These are phyloP conservation scores for Penstemon eatonii DNA, from an alignment of 257 asterid species.

Conservation along the genomic window DNA sequence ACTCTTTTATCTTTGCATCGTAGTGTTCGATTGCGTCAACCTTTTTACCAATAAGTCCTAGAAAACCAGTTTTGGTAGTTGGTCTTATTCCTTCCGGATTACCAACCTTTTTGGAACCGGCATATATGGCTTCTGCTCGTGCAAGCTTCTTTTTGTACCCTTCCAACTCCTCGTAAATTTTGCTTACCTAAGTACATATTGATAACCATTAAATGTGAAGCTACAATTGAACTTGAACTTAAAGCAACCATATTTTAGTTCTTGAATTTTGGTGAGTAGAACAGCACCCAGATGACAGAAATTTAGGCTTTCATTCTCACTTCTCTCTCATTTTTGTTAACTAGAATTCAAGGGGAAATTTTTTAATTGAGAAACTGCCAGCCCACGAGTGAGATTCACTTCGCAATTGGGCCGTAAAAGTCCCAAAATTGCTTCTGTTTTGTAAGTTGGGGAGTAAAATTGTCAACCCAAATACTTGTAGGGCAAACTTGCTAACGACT, in stretches of 20 bases:
- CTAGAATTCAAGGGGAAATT: too few relatives aligned
- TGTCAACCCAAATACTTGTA: too few relatives aligned
- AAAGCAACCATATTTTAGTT: neutral
- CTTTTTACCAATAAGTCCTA: conserved; percentile 71
- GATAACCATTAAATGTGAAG: conserved; percentile 19
- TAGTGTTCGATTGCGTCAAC: conserved; percentile 84
- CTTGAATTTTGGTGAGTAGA: too few relatives aligned
- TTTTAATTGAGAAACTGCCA: too few relatives aligned
- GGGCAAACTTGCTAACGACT: too few relatives aligned
- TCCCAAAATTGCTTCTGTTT: too few relatives aligned
- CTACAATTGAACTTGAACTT: neutral
- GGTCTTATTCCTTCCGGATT: conserved; percentile 74
- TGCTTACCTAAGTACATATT: conserved; percentile 46
- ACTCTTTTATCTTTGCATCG: conserved; percentile 58
- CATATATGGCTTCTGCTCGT: conserved; percentile 67
- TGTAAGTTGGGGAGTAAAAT: too few relatives aligned
- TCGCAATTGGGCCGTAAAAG: too few relatives aligned
- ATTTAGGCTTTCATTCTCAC: too few relatives aligned
- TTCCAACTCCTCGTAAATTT: conserved; percentile 67
- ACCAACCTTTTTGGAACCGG: conserved; percentile 44
- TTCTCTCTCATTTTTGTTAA: too few relatives aligned
- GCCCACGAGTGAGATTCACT: too few relatives aligned
- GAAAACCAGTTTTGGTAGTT: conserved; percentile 62
- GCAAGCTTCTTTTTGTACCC: conserved; percentile 79
- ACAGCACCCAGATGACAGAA: too few relatives aligned